Conservation (phyloP, 805 yeast species). For the Metschnikowia corniflorae region DNA sequence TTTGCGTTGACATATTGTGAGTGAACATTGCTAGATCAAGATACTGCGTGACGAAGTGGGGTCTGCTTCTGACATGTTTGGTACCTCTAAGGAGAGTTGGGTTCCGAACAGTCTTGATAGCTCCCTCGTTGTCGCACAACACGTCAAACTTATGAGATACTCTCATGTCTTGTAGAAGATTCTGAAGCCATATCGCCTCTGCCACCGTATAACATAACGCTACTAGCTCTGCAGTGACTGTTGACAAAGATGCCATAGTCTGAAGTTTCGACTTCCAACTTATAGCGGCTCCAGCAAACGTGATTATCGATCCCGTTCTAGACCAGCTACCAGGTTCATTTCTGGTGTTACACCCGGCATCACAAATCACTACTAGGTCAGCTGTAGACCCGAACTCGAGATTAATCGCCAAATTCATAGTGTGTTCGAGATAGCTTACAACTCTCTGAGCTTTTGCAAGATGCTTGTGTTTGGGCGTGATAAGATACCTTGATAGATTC, state of each 20-base stretch:
- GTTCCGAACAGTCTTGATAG: neutral
- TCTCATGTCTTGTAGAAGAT: neutral
- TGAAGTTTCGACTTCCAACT: slow-evolving; percentile 1
- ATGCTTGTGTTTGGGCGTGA: neutral
- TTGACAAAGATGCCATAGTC: neutral
- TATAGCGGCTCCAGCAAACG: neutral
- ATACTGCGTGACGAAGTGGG: neutral
- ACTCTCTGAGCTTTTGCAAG: neutral
- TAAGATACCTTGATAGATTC: neutral
- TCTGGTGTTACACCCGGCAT: neutral
- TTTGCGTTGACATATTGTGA: neutral
- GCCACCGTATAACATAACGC: neutral
- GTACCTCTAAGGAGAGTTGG: neutral
- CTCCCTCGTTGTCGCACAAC: neutral
- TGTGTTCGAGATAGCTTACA: neutral
- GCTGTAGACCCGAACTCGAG: neutral
- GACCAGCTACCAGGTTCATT: neutral
- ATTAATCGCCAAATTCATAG: neutral
- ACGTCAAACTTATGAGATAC: neutral
- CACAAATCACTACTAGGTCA: neutral
- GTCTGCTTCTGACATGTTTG: neutral
- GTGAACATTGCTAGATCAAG: neutral
- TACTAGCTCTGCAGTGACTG: neutral
- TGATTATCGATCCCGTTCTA: neutral
- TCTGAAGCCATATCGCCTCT: neutral